These are phyloP conservation scores for Penicillium taxi DNA, from an alignment of 495 filamentous ascomycete genomes.

Conservation along the genomic window DNA sequence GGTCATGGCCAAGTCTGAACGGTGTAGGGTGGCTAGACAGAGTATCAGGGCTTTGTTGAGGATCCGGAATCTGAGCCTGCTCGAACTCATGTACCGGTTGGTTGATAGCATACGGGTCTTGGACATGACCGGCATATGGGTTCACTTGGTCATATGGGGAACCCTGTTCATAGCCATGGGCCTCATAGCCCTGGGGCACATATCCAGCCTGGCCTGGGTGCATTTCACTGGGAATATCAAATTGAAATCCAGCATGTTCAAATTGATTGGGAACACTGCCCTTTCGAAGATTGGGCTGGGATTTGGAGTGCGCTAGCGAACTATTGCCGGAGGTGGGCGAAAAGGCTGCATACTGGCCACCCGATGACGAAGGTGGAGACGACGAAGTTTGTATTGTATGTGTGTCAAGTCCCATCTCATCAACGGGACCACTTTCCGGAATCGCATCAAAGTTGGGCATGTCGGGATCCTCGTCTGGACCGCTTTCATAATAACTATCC, in stretches of 20 bases:
- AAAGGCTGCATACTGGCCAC: slow-evolving; percentile 30
- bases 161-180: slow-evolving; percentile 7
- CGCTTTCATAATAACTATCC: slow-evolving; percentile 34
- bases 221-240: slow-evolving; percentile 60
- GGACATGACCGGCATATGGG: too few relatives aligned
- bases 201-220: slow-evolving; percentile 29
- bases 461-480: slow-evolving; percentile 40
- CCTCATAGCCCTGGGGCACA: slow-evolving; percentile 10
- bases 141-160: slow-evolving; percentile 16
- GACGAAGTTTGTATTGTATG: slow-evolving; percentile 20
- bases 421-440: slow-evolving; percentile 37
- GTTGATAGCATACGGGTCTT: slow-evolving; percentile 12
- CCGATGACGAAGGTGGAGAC: slow-evolving; percentile 12
- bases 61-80: slow-evolving; percentile 13
- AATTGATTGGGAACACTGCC: slow-evolving; percentile 44
- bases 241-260: slow-evolving; percentile 48
- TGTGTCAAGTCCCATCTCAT: slow-evolving; percentile 41
- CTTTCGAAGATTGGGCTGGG: slow-evolving; percentile 58
- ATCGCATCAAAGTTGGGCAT: slow-evolving; percentile 71
- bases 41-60: slow-evolving; percentile 48
- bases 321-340: slow-evolving; percentile 27
- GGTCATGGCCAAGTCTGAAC: slow-evolving; percentile 65
- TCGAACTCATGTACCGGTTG: slow-evolving; percentile 16
- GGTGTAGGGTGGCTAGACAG: slow-evolving; percentile 72
- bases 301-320: slow-evolving; percentile 47